A percentile compares a stretch with the other conserved stretches of the same genome.
These are phyloP conservation scores for Rutstroemia sp. DNA, from an alignment of 2,329 filamentous ascomycete species.

Conservation along the genomic window DNA sequence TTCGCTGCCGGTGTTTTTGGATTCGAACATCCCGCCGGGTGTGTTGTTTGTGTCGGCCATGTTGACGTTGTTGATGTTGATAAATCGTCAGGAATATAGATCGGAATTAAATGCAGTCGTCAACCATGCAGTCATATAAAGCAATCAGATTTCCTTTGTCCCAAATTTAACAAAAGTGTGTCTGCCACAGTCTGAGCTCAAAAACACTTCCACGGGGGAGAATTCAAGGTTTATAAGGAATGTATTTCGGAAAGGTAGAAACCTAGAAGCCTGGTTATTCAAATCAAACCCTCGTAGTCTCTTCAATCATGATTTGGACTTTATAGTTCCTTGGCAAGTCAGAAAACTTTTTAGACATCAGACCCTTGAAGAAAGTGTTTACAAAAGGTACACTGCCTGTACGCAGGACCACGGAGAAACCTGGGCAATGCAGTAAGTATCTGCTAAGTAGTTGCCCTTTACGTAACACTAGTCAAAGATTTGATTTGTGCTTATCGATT, in stretches of 20 bases:
- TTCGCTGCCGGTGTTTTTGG: not conserved
- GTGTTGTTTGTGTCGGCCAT: conserved; percentile 4
- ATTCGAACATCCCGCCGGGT: not conserved
- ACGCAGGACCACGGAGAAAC: not conserved
- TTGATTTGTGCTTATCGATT: not conserved
- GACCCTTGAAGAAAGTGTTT: not conserved
- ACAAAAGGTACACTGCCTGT: not conserved
- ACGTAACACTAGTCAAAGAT: not conserved
- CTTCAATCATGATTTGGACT: not conserved
- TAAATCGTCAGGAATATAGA: not conserved
- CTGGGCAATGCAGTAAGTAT: too few species aligned
- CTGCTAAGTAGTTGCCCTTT: not conserved
- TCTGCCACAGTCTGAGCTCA: not conserved
- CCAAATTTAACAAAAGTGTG: not conserved
- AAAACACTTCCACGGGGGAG: not conserved
- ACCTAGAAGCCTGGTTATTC: not conserved
- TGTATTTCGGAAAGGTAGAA: not conserved
- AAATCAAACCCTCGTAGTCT: not conserved
- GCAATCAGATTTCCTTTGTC: not conserved
- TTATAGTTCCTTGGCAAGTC: not conserved
- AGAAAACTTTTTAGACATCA: not conserved
- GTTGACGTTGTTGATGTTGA: not conserved
- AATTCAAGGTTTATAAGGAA: not conserved
- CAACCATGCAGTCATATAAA: not conserved
- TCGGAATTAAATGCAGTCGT: too few species aligned